phyloP scores from a whole-genome alignment of 2,329 filamentous ascomycete genomes.

The Pseudonectria foliicola region DNA sequence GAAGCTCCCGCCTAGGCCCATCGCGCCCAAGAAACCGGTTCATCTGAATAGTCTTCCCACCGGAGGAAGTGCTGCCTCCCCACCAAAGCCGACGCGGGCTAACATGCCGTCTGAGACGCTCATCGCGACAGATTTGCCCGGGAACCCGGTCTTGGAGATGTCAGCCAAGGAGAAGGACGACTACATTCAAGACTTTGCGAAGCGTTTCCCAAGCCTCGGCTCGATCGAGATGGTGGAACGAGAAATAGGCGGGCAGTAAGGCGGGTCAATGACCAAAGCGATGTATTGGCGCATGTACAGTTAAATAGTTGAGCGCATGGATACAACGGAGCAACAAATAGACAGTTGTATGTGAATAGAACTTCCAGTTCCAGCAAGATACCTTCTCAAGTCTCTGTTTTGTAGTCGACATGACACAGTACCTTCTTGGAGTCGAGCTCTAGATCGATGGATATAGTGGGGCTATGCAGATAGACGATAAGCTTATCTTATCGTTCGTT shows the following conservation, averaged over 20 bases:
- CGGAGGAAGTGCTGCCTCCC: conserved; percentile 35
- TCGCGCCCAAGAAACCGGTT: conserved; percentile 53
- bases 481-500: conserved; percentile 27
- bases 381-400: too few species aligned
- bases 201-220: conserved; percentile 77
- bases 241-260: conserved; percentile 34
- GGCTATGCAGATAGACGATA: conserved; percentile 15
- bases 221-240: conserved; percentile 85
- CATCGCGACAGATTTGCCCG: conserved; percentile 39
- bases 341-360: too few species aligned
- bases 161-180: conserved; percentile 55
- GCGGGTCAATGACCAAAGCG: conserved; percentile 20
- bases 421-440: not conserved
- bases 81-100: conserved; percentile 32
- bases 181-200: conserved; percentile 65
- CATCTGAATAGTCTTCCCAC: conserved; percentile 52
- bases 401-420: too few species aligned
- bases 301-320: too few species aligned
- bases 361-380: too few species aligned
- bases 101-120: conserved; percentile 29
- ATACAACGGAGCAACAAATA: too few species aligned
- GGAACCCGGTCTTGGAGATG: conserved; percentile 47
- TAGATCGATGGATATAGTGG: conserved; percentile 10
- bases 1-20: conserved; percentile 35
- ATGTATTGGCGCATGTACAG: too few species aligned